Conservation (phyloP, 371 early-diverging fungal genomes). For the Syncephalastrum racemosum region DNA sequence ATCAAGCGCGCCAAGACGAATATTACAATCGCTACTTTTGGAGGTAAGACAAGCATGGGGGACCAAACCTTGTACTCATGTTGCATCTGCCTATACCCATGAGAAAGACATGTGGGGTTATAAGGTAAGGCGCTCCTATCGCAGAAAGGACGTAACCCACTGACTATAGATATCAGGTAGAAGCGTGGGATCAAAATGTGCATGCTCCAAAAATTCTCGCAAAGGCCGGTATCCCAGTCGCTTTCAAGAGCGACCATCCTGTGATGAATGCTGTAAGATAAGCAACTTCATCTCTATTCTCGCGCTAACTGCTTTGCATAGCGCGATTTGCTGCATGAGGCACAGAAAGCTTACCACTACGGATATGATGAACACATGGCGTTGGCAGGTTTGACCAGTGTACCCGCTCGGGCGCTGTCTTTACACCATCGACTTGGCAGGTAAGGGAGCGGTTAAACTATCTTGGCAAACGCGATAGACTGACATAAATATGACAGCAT, state of each 20-base stretch:
- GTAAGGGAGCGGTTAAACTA: neutral
- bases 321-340: slow-evolving; percentile 74
- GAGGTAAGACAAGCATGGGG: slow-evolving; percentile 42
- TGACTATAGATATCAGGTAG: slow-evolving; percentile 33
- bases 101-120: slow-evolving; percentile 55
- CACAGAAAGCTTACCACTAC: slow-evolving; percentile 77
- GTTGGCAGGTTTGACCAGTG: slow-evolving; percentile 68
- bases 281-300: neutral
- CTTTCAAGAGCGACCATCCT: slow-evolving; percentile 84
- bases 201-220: slow-evolving; percentile 61
- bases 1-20: slow-evolving; percentile 54
- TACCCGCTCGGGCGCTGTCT: slow-evolving; percentile 75
- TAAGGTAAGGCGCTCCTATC: slow-evolving; percentile 27
- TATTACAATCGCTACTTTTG: slow-evolving; percentile 72
- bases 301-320: slow-evolving; percentile 6
- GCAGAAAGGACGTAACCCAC: no score
- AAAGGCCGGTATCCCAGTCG: slow-evolving; percentile 73
- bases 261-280: slow-evolving; percentile 65
- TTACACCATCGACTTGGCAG: slow-evolving; percentile 72
- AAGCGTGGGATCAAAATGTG: slow-evolving; percentile 73
- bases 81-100: neutral
- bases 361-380: slow-evolving; percentile 68
- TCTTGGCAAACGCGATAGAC: neutral
- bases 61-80: neutral
- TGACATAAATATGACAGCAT: slow-evolving; percentile 20